Evolutionary conservation across 768 basidiomycete species (phyloP), one percentile per base, ranked within the genome.

Genomic region (Pulveroboletus sp.): DNA sequence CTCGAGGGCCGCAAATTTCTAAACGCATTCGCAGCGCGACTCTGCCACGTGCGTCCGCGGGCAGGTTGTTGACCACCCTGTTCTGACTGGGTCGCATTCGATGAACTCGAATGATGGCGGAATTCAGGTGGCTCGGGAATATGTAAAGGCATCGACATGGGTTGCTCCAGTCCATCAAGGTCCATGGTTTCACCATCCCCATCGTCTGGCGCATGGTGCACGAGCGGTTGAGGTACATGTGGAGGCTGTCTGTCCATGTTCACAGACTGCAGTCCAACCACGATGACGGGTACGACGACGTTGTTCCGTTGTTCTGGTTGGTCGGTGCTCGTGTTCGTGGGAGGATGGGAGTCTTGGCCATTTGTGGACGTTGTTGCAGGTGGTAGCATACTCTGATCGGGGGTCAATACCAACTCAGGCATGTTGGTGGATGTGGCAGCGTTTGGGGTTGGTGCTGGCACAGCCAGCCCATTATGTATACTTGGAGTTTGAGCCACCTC

Each of bases 241-340:
- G 63, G 63, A 46, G 47, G 67, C 20, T 67, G 69, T 51, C 70
- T 66, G 49, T 73, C 74, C 57, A 75, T 67, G 60, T 79, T 77
- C 27, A 89, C 85, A 50, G 83, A 85, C 67, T 89, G 89, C 38
- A 91, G 69, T 9, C 89, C 89, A 23, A 91, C 88, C 47, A 91
- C 82, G 52, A 91, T 89, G 53, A 91, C 86, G 17, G 89, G 89
- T 13, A 90, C 81, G 30, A 90, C 85, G 19, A 81, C 69, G 55
- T 75, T 74, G 43, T 41, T 46, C 17, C 60, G 65, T n/a, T 62
- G 56, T 46, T 63, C 66, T 43, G 58, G 40, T 16, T 36, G 51
- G 54, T 63, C 63, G 39, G 49, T 47, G 23, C 17, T 40, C 20
- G 58, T 19, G 40, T 54, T 54, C 39, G 58, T 43, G 31, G 59